Evolutionary conservation across 305 asterid genomes (phyloP).

Genomic region (Petunia hybrid): DNA sequence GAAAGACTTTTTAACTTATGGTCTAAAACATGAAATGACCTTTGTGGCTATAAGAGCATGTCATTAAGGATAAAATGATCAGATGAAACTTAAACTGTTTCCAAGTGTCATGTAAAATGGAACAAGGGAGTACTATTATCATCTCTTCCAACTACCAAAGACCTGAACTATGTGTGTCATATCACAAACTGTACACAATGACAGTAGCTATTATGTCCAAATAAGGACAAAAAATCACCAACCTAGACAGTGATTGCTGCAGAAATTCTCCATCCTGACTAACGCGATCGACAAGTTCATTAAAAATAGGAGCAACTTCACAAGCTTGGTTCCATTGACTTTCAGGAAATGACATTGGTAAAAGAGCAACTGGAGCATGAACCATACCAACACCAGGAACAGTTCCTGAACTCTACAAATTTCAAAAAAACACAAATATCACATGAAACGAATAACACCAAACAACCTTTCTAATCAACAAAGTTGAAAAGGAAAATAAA

Average conservation of each 20-base stretch:
- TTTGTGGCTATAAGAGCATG: too few species aligned
- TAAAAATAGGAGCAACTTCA: constrained; percentile 95
- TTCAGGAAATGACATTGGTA: constrained; percentile 86
- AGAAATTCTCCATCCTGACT: constrained; percentile 88
- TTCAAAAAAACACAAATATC: constrained; percentile 34
- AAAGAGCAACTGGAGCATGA: constrained; percentile 87
- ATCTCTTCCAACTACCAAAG: constrained; percentile 4
- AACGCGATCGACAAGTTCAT: constrained; percentile 89
- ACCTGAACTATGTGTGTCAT: neutral
- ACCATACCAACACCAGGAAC: constrained; percentile 86
- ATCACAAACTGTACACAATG: too few species aligned
- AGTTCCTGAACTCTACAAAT: constrained; percentile 76
- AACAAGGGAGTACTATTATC: neutral
- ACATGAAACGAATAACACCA: neutral
- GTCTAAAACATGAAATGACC: too few species aligned
- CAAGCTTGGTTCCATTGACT: constrained; percentile 82
- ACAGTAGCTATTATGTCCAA: neutral
- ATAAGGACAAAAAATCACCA: constrained; percentile 10
- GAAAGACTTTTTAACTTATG: too few species aligned
- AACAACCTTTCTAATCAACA: neutral
- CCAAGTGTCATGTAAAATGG: too few species aligned
- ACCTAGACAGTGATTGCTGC: constrained; percentile 95
- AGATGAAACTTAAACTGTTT: too few species aligned
- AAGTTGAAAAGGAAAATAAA: neutral
- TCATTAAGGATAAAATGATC: too few species aligned